Evolutionary conservation across 805 yeast genomes (phyloP).

Genomic region (Candida silvatica): DNA sequence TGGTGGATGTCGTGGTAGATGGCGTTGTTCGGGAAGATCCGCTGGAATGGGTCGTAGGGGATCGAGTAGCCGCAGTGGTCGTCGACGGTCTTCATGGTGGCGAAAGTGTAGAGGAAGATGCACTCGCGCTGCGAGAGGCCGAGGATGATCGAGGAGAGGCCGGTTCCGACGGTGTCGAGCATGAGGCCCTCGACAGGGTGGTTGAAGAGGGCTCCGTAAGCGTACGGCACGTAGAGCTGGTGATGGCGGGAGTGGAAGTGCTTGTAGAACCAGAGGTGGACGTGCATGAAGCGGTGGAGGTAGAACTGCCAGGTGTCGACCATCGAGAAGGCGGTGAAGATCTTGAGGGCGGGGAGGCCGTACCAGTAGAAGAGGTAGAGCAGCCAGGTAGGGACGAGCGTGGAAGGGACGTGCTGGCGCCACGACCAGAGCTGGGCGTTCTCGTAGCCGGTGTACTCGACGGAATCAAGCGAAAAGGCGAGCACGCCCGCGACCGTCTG

Average conservation of each 20-base stretch:
- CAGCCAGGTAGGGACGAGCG: conserved; percentile 37
- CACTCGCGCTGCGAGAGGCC: conserved; percentile 71
- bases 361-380: conserved; percentile 51
- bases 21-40: conserved; percentile 88
- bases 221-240: conserved; percentile 89
- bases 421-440: conserved; percentile 36
- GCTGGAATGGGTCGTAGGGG: conserved; percentile 87
- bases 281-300: conserved; percentile 85
- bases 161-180: conserved; percentile 89
- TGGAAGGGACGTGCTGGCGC: conserved; percentile 25
- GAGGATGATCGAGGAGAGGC: conserved; percentile 60
- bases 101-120: conserved; percentile 66
- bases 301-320: conserved; percentile 95
- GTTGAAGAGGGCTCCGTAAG: conserved; percentile 92
- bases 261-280: conserved; percentile 65
- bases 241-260: conserved; percentile 93
- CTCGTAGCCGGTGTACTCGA: conserved; percentile 45
- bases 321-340: conserved; percentile 56
- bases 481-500: conserved; percentile 65
- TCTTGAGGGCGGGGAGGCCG: conserved; percentile 51
- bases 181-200: conserved; percentile 91
- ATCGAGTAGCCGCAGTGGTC: conserved; percentile 98
- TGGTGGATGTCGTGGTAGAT: conserved; percentile 97
- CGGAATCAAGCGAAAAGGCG: conserved; percentile 49
- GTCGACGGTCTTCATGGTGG: conserved; percentile 94